Base-by-base conservation (phyloP, 768 basidiomycete species). In the Mycena maculata region DNA sequence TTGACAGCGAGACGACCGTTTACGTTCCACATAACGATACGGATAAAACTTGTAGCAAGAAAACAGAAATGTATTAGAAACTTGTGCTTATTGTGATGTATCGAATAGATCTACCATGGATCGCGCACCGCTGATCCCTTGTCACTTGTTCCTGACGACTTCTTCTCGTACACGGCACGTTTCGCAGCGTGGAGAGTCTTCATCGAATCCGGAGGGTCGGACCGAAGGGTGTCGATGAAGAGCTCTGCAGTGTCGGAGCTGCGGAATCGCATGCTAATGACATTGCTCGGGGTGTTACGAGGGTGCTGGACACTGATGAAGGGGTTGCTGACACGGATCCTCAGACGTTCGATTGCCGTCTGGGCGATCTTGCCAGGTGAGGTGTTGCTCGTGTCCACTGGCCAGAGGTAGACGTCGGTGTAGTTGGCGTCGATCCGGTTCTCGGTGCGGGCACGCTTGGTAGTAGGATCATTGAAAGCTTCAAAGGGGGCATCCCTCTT, bases 181-280 rank as follows among this genome's bases (percentile, higher is more conserved):
- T 39, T n/a, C 2, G 31, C 53, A 0, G 55, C 63, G 23, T 65
- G 28, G 6, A 65, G 36, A 6, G 39, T n/a, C 12, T 39, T 31
- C 44, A 65, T 47, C 4, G 13, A 3, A 0, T 13, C 39, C 0
- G 33, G 42, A 3, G 63, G 22, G n/a, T 42, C 58, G 11, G 23
- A 4, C 9, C 47, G 53, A 7, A 65, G 22, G 2, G 10, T n/a
- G 38, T 65, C 63, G 7, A 65, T 38, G 30, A 65, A 65, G 6
- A 2, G 12, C 16, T 56, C 31, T 3, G 27, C 55, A 15, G 30
- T 13, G 3, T n/a, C 31, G 1, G 42, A 10, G 1, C 11, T 4
- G 38, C 55, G 54, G 63, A 65, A 65, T 4, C 55, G 63, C 13
- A 65, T 45, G 54, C 63, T 65, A 45, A 65, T 42, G 4, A 58